Evolutionary conservation across 106 monocot genomes (phyloP), one percentile per base, ranked within the genome.

Genomic region (Cymbidium sinense): DNA sequence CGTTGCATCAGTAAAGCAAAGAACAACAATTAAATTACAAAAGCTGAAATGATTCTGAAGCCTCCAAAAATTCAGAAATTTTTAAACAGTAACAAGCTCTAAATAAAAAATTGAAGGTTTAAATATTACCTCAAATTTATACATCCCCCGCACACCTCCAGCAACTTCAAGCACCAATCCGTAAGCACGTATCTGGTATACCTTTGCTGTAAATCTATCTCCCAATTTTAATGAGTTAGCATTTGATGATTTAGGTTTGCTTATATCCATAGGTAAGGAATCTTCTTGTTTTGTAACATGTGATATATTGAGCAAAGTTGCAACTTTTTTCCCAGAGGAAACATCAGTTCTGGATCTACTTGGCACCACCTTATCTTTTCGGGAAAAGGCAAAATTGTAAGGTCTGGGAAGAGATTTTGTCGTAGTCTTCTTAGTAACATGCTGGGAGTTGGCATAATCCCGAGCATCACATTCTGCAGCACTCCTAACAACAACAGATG

Each of bases 151-250:
- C 71, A 88, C 64, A 44, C 91, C 94, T 81, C 83, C 88, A 44
- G 76, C 83, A 39, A 98, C 75, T 61, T 98, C 88, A n/a, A 98
- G 94, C 30, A 98, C 96, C 43, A 98, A 50, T 62, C 96, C 96
- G 81, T 81, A 83, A 0, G 88, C 43, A 50, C 94, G 94, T 77
- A 91, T 83, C 75, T 98, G 88, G 62, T 86, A 82, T 44, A 98
- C 81, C 75, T 88, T 92, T 47, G 90, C 96, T 17, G 73, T 89
- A 3, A 92, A 70, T 76, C 27, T 79, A 50, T 98, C 94, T 17
- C 94, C 96, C n/a, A 92, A 50, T 75, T 90, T 94, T 27, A 98
- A 58, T 58, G 58, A 58, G 23, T 23, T 47, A 47, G 13, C 47
- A 1, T 13, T 47, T 1, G 47, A 47, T 1, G 15, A 47, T 47